Conservation (phyloP, 78 protist species). For the Speleostelium caveatum region DNA sequence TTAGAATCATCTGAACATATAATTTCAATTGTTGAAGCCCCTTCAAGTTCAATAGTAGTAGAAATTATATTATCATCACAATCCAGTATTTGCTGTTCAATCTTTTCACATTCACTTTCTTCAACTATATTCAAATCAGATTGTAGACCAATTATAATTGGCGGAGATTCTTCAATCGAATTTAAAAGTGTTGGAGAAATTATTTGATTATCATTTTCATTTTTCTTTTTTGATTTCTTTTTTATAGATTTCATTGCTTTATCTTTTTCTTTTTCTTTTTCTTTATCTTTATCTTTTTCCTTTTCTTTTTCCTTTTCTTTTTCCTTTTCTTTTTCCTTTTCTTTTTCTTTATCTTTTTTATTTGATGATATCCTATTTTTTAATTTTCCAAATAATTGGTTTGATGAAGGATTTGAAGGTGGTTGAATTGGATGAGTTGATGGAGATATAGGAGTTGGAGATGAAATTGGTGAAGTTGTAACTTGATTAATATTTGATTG, state of each 20-base stretch:
- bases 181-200: not conserved
- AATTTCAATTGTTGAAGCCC: not conserved
- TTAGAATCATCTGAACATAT: not conserved
- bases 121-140: not conserved
- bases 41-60: not conserved
- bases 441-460: not conserved
- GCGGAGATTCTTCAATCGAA: not conserved
- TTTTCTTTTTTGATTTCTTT: not conserved
- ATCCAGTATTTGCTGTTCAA: not conserved
- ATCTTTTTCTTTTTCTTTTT: not conserved
- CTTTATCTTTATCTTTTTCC: not conserved
- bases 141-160: too few relatives aligned
- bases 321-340: not conserved
- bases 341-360: not conserved
- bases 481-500: not conserved
- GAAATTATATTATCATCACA: not conserved
- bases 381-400: too few relatives aligned
- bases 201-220: conserved; percentile 2
- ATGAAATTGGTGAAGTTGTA: not conserved
- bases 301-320: not conserved
- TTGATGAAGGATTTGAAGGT: not conserved
- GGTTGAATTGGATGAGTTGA: not conserved
- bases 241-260: not conserved
- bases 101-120: not conserved
- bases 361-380: too few relatives aligned